Conservation (phyloP, 2,329 filamentous ascomycete genomes). For the Fusarium sp. region DNA sequence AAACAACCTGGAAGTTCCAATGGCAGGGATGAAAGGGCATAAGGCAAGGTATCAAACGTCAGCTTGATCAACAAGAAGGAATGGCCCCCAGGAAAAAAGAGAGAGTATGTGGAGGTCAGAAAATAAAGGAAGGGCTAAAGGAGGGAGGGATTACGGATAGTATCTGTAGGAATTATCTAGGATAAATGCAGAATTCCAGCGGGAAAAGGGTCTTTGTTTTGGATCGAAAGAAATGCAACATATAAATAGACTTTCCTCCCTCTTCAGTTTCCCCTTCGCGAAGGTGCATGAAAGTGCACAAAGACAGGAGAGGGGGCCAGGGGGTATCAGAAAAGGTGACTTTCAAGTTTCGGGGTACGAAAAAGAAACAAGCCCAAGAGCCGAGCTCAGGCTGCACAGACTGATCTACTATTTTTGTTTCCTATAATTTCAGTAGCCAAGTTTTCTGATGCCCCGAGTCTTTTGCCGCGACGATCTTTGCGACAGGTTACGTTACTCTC, state of each 20-base stretch:
- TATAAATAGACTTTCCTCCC: conserved; percentile 21
- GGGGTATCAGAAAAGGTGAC: conserved; percentile 1
- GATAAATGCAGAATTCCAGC: conserved; percentile 1
- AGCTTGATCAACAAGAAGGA: conserved; percentile 17
- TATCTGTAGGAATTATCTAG: background rate
- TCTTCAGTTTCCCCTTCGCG: background rate
- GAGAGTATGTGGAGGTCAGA: background rate
- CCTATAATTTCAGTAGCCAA: background rate
- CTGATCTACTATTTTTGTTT: background rate
- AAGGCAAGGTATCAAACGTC: conserved; percentile 4
- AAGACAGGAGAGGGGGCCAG: conserved; percentile 14
- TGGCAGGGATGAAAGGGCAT: conserved; percentile 18
- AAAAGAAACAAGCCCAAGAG: background rate
- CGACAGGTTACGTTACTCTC: conserved; percentile 38
- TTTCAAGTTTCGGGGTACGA: background rate
- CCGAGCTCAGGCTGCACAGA: background rate
- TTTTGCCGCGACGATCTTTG: conserved; percentile 35
- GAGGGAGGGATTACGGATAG: background rate
- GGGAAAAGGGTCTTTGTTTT: conserved; percentile 3
- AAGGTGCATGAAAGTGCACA: conserved; percentile 23
- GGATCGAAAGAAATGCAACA: background rate
- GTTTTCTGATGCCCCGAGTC: background rate
- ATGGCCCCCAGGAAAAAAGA: conserved; percentile 12
- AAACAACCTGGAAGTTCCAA: conserved; percentile 17
- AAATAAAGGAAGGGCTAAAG: background rate